Conservation (phyloP, 306 rosid genomes). For the Acacia crassicarpa region DNA sequence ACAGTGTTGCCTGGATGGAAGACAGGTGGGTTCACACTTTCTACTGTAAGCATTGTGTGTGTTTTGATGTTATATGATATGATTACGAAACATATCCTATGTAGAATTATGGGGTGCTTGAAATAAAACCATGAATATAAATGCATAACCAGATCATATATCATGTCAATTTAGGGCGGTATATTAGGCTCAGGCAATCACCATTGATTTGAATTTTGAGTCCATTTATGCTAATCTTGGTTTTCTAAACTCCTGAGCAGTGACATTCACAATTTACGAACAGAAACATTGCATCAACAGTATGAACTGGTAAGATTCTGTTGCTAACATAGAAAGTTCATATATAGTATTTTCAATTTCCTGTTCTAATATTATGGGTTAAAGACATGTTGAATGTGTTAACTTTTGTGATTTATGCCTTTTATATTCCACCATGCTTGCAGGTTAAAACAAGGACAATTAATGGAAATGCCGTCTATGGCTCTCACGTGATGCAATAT, state of each 20-base stretch:
- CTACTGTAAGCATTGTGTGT: background rate
- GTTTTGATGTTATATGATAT: background rate
- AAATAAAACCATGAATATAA: constrained; percentile 2
- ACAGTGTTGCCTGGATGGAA: constrained; percentile 98
- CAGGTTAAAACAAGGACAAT: constrained; percentile 87
- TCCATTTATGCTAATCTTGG: constrained; percentile 3
- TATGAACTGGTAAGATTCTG: constrained; percentile 71
- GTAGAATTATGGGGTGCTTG: constrained; percentile 32
- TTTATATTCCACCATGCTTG: constrained; percentile 10
- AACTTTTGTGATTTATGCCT: background rate
- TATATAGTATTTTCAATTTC: background rate
- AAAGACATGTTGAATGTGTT: constrained; percentile 13
- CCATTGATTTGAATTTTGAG: constrained; percentile 13
- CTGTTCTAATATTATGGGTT: constrained; percentile 5
- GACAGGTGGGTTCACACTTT: constrained; percentile 63
- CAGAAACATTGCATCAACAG: constrained; percentile 84
- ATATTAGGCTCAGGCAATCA: background rate
- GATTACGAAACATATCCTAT: constrained; percentile 23
- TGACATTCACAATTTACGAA: constrained; percentile 73
- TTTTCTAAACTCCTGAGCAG: constrained; percentile 51
- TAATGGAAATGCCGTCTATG: constrained; percentile 51
- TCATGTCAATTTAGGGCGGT: constrained; percentile 5
- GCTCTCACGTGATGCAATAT: constrained; percentile 98
- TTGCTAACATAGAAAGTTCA: constrained; percentile 6
- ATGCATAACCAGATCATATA: constrained; percentile 14